A percentile compares a stretch with the other conserved stretches of the same genome.
Evolutionary conservation across 768 basidiomycete genomes (phyloP).

Genomic region (Neoboletus magnificus): DNA sequence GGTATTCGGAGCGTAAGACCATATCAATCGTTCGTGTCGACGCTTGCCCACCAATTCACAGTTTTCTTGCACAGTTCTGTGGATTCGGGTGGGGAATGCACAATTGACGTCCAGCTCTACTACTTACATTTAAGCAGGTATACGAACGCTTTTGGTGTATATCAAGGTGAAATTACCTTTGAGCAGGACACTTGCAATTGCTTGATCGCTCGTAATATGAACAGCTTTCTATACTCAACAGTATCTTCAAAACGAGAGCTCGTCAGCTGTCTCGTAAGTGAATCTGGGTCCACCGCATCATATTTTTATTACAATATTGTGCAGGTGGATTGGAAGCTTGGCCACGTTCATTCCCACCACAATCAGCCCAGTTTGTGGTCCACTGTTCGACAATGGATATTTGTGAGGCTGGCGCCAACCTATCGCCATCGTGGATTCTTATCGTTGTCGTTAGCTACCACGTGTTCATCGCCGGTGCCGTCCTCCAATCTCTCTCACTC

Average conservation of each 20-base stretch:
- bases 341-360: slow-evolving; percentile 14
- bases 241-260: slow-evolving; percentile 19
- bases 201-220: background rate
- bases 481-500: slow-evolving; percentile 27
- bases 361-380: slow-evolving; percentile 23
- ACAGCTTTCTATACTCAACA: slow-evolving; percentile 23
- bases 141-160: slow-evolving; percentile 24
- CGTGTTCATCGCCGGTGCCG: slow-evolving; percentile 23
- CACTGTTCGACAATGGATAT: slow-evolving; percentile 26
- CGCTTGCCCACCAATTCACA: slow-evolving; percentile 1
- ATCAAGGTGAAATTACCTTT: slow-evolving; percentile 17
- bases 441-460: slow-evolving; percentile 5
- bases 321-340: slow-evolving; percentile 29
- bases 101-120: background rate
- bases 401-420: slow-evolving; percentile 15
- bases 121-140: slow-evolving; percentile 11
- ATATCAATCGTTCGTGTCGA: background rate
- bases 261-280: slow-evolving; percentile 26
- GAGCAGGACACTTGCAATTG: background rate
- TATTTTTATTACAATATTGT: background rate
- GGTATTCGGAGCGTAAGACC: slow-evolving; percentile 24
- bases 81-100: slow-evolving; percentile 21
- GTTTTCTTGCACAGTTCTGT: slow-evolving; percentile 27
- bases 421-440: background rate
- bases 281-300: too few relatives aligned